Evolutionary conservation across 129 eudicot genomes (phyloP).

Genomic region (Flaveria brownii): DNA sequence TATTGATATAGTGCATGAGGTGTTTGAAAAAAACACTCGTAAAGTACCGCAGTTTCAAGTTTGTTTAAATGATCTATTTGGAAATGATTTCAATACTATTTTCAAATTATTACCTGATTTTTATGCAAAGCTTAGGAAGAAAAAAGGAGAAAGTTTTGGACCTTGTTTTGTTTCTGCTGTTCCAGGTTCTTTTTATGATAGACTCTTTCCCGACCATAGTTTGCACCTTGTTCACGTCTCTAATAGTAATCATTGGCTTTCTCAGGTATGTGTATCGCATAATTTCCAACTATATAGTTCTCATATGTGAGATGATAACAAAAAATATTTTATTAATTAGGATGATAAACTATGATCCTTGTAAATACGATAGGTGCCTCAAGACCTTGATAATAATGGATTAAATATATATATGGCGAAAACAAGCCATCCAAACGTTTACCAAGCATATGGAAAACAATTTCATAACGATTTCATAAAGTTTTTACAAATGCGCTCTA

Average conservation of each 20-base stretch:
- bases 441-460: neutral
- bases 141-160: neutral
- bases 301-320: neutral
- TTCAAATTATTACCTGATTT: neutral
- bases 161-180: neutral
- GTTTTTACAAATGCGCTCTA: neutral
- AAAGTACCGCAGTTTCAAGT: slow-evolving; percentile 6
- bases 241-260: neutral
- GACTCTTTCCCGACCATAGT: neutral
- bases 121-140: neutral
- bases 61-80: neutral
- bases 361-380: slow-evolving; percentile 1
- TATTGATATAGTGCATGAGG: neutral
- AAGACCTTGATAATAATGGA: neutral
- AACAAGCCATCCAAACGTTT: neutral
- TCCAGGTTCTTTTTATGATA: slow-evolving; percentile 3
- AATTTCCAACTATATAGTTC: neutral
- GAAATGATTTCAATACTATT: slow-evolving; percentile 3
- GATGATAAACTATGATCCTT: neutral
- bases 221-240: neutral
- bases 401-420: neutral
- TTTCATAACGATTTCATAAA: neutral
- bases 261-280: neutral
- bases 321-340: neutral
- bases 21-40: neutral